Base-by-base conservation (phyloP, 2,329 filamentous ascomycete species). In the Epichloe elymi region DNA sequence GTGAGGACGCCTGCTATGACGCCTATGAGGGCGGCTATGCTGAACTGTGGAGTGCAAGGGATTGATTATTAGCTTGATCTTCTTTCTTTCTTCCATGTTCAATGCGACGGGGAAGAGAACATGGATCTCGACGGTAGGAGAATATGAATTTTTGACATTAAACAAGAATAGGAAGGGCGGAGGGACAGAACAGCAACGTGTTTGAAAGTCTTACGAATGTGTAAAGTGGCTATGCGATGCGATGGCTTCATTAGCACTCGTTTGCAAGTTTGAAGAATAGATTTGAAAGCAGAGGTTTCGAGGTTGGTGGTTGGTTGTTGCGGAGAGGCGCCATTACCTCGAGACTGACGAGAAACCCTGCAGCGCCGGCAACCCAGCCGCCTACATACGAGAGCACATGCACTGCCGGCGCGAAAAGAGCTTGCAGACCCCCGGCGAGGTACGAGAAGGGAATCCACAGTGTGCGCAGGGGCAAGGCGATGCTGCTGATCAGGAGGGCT, bases 21-120 rank as follows among this genome's bases (percentile, higher is more conserved):
- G n/a, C 87, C 87, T 49, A 88, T 72, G 17, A 86, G 65, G 35
- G 78, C 74, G 7, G 86, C 87, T 23, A 81, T 75, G 46, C 80
- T 81, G 45, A 89, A 71, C 71, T 74, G 51, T 4, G 19, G 23
- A 42, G 23, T 30, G 26, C 30, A 36, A 46, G 19, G 7, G 2
- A 40, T 40, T 8, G 12, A 20, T 40, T 7, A 12, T 40, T 8
- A 40, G 7, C n/a, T 8, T 40, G n/a, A 12, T 17, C 11, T 19
- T 17, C n/a, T 8, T 41, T 41, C 4, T 23, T 23, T 20, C 17
- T 11, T 4, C 20, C 23, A 44, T 17, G 23, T 17, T 17, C 7
- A 2, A 15, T 33, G 5, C 10, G n/a, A 6, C 3, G 8, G 4
- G n/a, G 42, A 15, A 14, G 4, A 19, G 23, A 17, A 30, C 3